These are phyloP conservation scores for Erigeron canadensis DNA, from an alignment of 129 eudicot genomes.

Conservation along the genomic window DNA sequence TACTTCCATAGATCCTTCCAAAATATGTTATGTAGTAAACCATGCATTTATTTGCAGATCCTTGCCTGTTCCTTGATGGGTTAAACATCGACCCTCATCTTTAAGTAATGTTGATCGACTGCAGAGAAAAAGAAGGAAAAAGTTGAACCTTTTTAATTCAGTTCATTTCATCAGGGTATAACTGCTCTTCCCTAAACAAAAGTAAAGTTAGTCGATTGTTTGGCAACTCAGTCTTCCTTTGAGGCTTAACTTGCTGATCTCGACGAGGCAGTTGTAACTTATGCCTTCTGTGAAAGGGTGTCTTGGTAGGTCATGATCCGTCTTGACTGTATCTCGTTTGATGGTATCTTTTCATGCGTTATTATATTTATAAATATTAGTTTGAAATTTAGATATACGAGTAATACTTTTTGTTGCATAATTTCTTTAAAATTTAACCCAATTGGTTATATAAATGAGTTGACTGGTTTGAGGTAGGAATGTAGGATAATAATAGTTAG, in stretches of 20 bases:
- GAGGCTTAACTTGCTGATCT: not conserved
- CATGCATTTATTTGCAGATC: not conserved
- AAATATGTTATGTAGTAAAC: not conserved
- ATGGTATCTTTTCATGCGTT: not conserved
- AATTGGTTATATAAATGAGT: not conserved
- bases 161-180: not conserved
- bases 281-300: not conserved
- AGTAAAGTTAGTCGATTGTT: not conserved
- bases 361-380: not conserved
- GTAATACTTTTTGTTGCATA: not conserved
- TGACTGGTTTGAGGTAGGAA: not conserved
- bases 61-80: slow-evolving; percentile 1
- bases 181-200: not conserved
- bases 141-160: not conserved
- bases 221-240: not conserved
- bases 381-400: not conserved
- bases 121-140: not conserved
- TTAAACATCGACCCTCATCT: slow-evolving; percentile 1
- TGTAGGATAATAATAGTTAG: not conserved
- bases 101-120: not conserved
- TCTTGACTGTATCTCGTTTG: not conserved
- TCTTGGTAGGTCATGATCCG: not conserved
- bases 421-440: not conserved
- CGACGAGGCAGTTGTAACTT: not conserved
- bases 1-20: not conserved